phyloP scores from a whole-genome alignment of 2,329 filamentous ascomycete genomes.

The Coniochaeta pulveracea region DNA sequence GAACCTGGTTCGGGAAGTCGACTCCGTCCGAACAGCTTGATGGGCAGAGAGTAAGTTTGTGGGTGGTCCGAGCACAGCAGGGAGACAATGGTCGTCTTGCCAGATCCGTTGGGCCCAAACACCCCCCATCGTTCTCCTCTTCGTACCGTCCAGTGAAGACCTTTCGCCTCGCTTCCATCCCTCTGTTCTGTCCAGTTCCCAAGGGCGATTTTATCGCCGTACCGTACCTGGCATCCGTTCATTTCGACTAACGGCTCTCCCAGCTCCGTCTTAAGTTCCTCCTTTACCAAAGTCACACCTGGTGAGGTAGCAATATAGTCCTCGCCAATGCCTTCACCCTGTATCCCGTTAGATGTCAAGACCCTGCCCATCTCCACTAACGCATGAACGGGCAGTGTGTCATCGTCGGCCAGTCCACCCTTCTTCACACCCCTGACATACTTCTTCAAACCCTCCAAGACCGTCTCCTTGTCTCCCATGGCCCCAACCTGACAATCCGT shows the following conservation, averaged over 20 bases:
- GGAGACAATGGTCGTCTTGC: slow-evolving; percentile 89
- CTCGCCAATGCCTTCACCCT: slow-evolving; percentile 23
- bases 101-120: slow-evolving; percentile 88
- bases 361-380: slow-evolving; percentile 38
- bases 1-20: slow-evolving; percentile 65
- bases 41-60: slow-evolving; percentile 80
- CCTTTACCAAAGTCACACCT: not conserved
- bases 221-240: slow-evolving; percentile 71
- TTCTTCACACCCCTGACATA: slow-evolving; percentile 35
- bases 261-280: slow-evolving; percentile 10
- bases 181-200: slow-evolving; percentile 66
- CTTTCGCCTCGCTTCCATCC: slow-evolving; percentile 38
- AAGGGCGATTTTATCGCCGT: slow-evolving; percentile 65
- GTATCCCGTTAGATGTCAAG: slow-evolving; percentile 27
- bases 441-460: slow-evolving; percentile 41
- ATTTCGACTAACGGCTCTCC: slow-evolving; percentile 77
- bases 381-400: slow-evolving; percentile 33
- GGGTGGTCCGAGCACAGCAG: slow-evolving; percentile 93
- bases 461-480: slow-evolving; percentile 53
- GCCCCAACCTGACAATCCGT: slow-evolving; percentile 53
- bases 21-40: slow-evolving; percentile 74
- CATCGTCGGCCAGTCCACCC: slow-evolving; percentile 32
- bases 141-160: slow-evolving; percentile 73
- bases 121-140: slow-evolving; percentile 83
- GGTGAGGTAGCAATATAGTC: slow-evolving; percentile 10